Conservation (phyloP, 495 filamentous ascomycete genomes). For the Zalerion maritima region DNA sequence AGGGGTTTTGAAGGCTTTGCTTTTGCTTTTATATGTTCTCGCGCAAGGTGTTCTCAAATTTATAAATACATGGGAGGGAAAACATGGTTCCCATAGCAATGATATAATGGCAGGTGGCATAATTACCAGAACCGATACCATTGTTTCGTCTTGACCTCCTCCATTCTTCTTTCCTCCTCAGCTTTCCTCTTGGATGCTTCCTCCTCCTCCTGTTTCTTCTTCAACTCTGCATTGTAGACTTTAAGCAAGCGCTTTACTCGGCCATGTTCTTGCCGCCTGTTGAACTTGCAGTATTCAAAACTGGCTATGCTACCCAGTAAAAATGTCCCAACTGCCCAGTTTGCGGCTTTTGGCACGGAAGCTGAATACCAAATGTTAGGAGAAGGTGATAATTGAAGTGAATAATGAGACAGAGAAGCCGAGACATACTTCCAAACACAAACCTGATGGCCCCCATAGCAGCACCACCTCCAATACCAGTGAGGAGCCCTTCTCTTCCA, state of each 20-base stretch:
- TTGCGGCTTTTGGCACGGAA: conserved; percentile 43
- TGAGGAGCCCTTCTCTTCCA: conserved; percentile 64
- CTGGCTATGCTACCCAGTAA: conserved; percentile 44
- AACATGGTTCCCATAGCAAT: too few species aligned
- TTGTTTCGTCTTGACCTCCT: conserved; percentile 31
- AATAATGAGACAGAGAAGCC: neutral
- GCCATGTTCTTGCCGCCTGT: conserved; percentile 52
- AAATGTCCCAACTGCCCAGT: conserved; percentile 76
- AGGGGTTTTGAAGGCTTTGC: too few species aligned
- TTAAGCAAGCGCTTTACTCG: conserved; percentile 70
- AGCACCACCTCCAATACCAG: conserved; percentile 67
- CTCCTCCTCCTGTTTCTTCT: conserved; percentile 52
- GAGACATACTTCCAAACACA: conserved; percentile 54
- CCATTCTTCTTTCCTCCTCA: conserved; percentile 27
- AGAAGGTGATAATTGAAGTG: neutral
- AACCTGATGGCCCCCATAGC: conserved; percentile 55
- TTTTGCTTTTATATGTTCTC: too few species aligned
- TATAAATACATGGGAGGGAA: too few species aligned
- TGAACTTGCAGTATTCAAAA: conserved; percentile 70
- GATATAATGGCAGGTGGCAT: conserved; percentile 1
- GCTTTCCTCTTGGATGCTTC: conserved; percentile 35
- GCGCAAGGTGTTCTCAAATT: too few species aligned
- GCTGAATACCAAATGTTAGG: conserved; percentile 13
- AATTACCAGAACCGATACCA: conserved; percentile 40
- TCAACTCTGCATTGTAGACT: too few species aligned